Evolutionary conservation across 139 green algal genomes (phyloP).

Genomic region (Nannochloris sp.): DNA sequence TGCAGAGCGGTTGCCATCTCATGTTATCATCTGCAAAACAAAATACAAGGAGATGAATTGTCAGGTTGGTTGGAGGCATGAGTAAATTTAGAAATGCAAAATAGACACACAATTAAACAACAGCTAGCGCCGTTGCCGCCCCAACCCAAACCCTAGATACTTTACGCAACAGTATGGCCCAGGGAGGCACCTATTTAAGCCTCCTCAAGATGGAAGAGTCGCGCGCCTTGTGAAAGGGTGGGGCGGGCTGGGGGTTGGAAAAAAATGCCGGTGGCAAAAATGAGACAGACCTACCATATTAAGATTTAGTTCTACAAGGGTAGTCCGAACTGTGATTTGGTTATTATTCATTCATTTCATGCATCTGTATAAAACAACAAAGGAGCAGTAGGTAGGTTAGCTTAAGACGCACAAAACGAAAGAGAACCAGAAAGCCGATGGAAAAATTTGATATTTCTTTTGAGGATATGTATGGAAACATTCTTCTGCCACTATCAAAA

Average conservation of each 20-base stretch:
- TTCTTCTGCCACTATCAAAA: conserved; percentile 15
- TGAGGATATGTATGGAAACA: conserved; percentile 7
- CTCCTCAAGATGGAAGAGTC: conserved; percentile 19
- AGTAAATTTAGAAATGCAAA: neutral
- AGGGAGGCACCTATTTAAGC: neutral
- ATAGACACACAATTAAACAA: neutral
- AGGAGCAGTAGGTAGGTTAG: neutral
- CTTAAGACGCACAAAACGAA: neutral
- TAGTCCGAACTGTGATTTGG: neutral
- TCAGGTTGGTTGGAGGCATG: neutral
- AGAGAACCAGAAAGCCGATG: neutral
- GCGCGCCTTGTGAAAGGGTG: neutral
- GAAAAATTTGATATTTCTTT: neutral
- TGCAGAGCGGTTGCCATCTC: too few relatives aligned
- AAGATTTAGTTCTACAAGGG: neutral
- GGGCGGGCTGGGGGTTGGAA: neutral
- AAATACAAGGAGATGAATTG: neutral
- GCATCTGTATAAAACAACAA: neutral
- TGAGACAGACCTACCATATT: neutral
- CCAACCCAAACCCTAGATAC: neutral
- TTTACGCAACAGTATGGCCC: conserved; percentile 25
- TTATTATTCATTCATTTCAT: neutral
- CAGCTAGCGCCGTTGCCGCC: neutral
- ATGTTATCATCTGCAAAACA: neutral
- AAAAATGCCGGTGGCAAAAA: neutral